phyloP scores from a whole-genome alignment of 805 yeast species.

The Jamesozyma gamospora region DNA sequence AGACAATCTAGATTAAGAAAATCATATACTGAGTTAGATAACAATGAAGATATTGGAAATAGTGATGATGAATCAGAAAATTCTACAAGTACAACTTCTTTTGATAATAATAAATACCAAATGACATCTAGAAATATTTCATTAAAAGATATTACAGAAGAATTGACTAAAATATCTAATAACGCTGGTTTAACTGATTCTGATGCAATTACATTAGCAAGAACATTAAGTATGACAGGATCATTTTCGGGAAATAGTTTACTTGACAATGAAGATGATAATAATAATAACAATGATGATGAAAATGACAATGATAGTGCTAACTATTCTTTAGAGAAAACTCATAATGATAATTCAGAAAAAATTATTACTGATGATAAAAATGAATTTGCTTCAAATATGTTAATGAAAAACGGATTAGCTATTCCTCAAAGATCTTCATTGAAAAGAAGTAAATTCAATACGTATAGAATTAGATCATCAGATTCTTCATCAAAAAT shows the following conservation, averaged over 20 bases:
- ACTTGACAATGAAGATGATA: conserved; percentile 4
- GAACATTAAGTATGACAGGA: conserved; percentile 65
- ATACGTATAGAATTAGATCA: conserved; percentile 38
- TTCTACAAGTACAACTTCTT: neutral
- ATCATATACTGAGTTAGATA: conserved; percentile 24
- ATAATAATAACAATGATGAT: conserved; percentile 1
- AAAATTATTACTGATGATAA: neutral
- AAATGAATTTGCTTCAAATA: conserved; percentile 24
- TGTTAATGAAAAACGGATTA: conserved; percentile 22
- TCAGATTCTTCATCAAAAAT: neutral
- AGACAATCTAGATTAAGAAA: conserved; percentile 27
- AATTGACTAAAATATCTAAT: conserved; percentile 62
- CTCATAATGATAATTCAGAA: neutral
- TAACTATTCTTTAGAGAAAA: neutral
- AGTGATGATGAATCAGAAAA: conserved; percentile 18
- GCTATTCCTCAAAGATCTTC: conserved; percentile 28
- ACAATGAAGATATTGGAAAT: conserved; percentile 24
- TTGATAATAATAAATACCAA: neutral
- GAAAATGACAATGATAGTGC: neutral
- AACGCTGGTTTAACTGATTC: conserved; percentile 69
- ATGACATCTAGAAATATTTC: conserved; percentile 36
- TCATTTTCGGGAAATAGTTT: conserved; percentile 33
- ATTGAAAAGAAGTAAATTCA: conserved; percentile 39
- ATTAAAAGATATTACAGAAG: conserved; percentile 60
- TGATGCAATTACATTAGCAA: conserved; percentile 75